Conservation (phyloP, 2,329 filamentous ascomycete genomes). For the Pestalotiopsis fici region DNA sequence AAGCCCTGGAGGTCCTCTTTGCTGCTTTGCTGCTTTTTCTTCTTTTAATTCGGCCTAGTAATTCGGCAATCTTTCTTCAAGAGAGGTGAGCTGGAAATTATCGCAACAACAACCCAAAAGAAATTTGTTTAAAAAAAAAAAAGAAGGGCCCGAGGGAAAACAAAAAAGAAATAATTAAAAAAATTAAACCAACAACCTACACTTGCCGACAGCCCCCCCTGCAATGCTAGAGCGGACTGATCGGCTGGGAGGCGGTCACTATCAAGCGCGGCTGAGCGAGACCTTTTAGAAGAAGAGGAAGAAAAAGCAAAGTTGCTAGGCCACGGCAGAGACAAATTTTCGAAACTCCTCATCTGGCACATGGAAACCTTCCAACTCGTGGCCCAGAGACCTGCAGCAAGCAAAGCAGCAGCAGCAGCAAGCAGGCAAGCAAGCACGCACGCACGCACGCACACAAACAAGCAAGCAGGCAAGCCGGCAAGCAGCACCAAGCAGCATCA, state of each 20-base stretch:
- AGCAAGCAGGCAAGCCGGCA: not conserved
- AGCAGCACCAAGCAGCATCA: not conserved
- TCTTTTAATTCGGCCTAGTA: not conserved
- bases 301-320: not conserved
- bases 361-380: conserved; percentile 1
- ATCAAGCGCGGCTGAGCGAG: not conserved
- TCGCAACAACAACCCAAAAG: not conserved
- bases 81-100: not conserved
- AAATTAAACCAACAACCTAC: not conserved
- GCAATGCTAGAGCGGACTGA: not conserved
- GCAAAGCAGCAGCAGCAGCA: not conserved
- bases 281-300: not conserved
- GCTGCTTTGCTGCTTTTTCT: not conserved
- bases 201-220: not conserved
- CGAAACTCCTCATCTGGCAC: not conserved
- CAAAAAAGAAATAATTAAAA: not conserved
- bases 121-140: too few relatives aligned
- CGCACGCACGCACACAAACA: not conserved
- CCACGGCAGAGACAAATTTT: not conserved
- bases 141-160: not conserved
- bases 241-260: not conserved
- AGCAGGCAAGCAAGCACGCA: not conserved
- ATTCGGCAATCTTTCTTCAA: not conserved
- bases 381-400: not conserved
- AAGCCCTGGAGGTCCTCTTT: not conserved